Conservation (phyloP, 495 filamentous ascomycete species). For the Xylaria telfairii region DNA sequence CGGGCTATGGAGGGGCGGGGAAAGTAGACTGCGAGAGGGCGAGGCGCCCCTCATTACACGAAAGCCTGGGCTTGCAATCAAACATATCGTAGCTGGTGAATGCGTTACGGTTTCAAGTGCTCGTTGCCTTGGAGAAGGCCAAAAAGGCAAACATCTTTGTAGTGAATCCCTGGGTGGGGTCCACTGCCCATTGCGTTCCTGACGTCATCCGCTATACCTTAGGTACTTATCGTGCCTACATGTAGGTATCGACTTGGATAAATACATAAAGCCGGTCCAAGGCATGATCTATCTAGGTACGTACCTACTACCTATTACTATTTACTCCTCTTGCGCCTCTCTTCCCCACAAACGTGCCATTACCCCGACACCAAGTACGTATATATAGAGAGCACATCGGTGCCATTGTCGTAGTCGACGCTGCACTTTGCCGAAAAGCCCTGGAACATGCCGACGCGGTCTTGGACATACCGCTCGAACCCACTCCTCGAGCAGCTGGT, state of each 20-base stretch:
- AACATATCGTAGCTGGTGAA: background rate
- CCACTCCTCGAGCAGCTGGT: conserved; percentile 42
- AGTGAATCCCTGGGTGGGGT: background rate
- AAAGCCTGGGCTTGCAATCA: background rate
- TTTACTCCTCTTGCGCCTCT: too few relatives aligned
- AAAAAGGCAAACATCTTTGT: background rate
- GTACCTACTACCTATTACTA: too few relatives aligned
- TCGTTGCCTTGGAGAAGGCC: too few relatives aligned
- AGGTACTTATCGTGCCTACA: too few relatives aligned
- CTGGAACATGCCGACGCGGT: conserved; percentile 39
- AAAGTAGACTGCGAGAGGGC: background rate
- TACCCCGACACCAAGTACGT: conserved; percentile 38
- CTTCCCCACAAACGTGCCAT: conserved; percentile 46
- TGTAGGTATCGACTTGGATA: too few relatives aligned
- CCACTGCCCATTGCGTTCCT: too few relatives aligned
- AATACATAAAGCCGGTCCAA: too few relatives aligned
- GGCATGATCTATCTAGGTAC: too few relatives aligned
- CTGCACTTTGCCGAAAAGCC: conserved; percentile 44
- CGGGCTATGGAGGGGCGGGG: conserved; percentile 10
- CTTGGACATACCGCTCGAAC: conserved; percentile 40
- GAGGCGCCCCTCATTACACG: background rate
- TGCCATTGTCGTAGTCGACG: conserved; percentile 42
- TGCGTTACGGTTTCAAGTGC: background rate
- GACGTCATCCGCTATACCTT: too few relatives aligned
- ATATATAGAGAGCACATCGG: conserved; percentile 44